Conservation (phyloP, 2,329 filamentous ascomycete genomes). For the Dothistroma pini region DNA sequence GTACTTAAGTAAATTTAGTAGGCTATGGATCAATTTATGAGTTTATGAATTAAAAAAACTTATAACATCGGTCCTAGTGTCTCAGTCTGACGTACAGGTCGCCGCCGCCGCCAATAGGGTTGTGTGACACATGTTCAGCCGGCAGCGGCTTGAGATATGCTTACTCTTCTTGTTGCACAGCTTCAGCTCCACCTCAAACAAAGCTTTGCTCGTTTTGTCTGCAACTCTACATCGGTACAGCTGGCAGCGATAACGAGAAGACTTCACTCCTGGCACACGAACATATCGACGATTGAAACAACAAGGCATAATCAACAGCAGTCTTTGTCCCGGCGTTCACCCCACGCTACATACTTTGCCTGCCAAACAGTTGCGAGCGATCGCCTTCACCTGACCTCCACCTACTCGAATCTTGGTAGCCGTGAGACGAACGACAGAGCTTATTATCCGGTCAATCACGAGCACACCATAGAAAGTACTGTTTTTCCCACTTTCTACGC, state of each 20-base stretch:
- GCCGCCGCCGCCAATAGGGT: too few species aligned
- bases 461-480: not conserved
- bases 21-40: too few species aligned
- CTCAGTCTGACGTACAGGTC: too few species aligned
- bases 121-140: too few species aligned
- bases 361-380: not conserved
- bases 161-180: too few species aligned
- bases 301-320: not conserved
- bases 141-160: too few species aligned
- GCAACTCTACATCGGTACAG: not conserved
- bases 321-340: not conserved
- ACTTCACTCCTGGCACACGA: not conserved
- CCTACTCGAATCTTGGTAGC: not conserved
- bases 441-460: not conserved
- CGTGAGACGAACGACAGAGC: not conserved
- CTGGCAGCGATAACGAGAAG: not conserved
- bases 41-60: too few species aligned
- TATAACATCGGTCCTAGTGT: too few species aligned
- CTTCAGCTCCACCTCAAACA: too few species aligned
- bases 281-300: not conserved
- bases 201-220: too few species aligned
- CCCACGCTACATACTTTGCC: not conserved
- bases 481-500: not conserved
- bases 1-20: too few species aligned
- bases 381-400: not conserved